Conservation (phyloP, 23 red algal species). For the Gracilariopsis chorda region DNA sequence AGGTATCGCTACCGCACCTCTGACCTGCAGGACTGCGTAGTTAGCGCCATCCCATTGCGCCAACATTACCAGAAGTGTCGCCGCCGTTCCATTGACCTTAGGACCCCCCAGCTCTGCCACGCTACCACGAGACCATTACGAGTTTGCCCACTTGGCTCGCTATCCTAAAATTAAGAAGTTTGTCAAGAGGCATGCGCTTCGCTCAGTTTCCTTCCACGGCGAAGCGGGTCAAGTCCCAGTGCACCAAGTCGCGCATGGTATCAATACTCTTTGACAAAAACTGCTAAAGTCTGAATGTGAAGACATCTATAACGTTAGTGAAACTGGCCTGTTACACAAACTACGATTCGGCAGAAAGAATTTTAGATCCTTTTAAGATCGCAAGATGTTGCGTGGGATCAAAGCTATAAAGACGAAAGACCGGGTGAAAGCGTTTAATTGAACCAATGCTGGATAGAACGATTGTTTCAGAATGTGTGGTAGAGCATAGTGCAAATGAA, state of each 20-base stretch:
- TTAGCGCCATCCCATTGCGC: no score
- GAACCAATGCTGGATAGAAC: slow-evolving; percentile 53
- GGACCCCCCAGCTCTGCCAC: no score
- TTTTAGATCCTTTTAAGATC: background rate
- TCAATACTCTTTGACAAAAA: background rate
- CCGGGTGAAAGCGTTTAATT: background rate
- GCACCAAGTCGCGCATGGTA: background rate
- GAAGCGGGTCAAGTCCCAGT: background rate
- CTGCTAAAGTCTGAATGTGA: slow-evolving; percentile 16
- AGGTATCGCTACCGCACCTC: no score
- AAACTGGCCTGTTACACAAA: slow-evolving; percentile 39
- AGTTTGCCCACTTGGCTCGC: no score
- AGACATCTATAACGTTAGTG: slow-evolving; percentile 26
- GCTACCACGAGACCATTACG: no score
- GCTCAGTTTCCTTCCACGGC: background rate
- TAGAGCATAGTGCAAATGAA: no score
- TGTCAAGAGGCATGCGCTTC: background rate
- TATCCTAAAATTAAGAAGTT: no score
- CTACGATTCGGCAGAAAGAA: background rate
- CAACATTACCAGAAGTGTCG: no score
- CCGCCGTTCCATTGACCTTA: no score
- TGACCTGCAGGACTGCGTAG: no score
- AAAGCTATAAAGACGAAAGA: slow-evolving; percentile 24
- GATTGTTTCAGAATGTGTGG: no score
- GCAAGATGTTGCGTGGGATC: background rate